Base-by-base conservation (phyloP, 257 asterid genomes). In the Anisodus acutangulus region DNA sequence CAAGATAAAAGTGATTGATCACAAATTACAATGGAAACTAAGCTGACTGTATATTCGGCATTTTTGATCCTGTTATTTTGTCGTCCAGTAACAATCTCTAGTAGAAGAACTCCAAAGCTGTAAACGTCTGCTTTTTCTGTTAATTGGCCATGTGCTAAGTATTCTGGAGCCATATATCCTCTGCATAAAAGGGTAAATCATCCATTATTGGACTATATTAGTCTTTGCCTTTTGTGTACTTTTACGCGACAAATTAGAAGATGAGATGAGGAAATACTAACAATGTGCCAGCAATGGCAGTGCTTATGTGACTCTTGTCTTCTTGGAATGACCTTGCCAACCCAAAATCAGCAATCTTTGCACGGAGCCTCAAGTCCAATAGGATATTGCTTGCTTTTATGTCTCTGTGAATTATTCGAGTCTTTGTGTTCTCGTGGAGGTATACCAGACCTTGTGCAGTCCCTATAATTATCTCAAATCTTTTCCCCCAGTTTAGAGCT, bases 131-230 rank as follows among this genome's bases (percentile, higher is more conserved):
- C 92, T 76, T 89, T 89, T 10, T 88, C 90, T 1, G 89, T 86
- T 13, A 89, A 85, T 83, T 87, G 88, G 6, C 92, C 92, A 15
- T 86, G 88, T 55, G 90, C 90, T 15, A 89, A 82, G 85, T 89
- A 88, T 53, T 89, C 92, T 4, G 92, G 92, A 85, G 92, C 90
- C 90, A 89, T 87, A 53, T 89, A 89, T 83, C 90, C 92, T 53
- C 92, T 89, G 87, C n/a, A 64, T 22, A 8, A 12, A 41, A 8
- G 15, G 22, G 58, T 22, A 43, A 72, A 16, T 2, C 80, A 72
- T 31, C 35, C 35, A 31, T 31, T 31, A 1, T 41, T 43, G 26
- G 16, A n/a, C 54, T 22, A 8, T 35, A 37, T 79, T 19, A 79
- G 70, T 41, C 8, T 39, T 69, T 31, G 1, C 8, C 0, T 16